phyloP scores from a whole-genome alignment of 2,329 filamentous ascomycete genomes.

The Pseudocercospora vitis region DNA sequence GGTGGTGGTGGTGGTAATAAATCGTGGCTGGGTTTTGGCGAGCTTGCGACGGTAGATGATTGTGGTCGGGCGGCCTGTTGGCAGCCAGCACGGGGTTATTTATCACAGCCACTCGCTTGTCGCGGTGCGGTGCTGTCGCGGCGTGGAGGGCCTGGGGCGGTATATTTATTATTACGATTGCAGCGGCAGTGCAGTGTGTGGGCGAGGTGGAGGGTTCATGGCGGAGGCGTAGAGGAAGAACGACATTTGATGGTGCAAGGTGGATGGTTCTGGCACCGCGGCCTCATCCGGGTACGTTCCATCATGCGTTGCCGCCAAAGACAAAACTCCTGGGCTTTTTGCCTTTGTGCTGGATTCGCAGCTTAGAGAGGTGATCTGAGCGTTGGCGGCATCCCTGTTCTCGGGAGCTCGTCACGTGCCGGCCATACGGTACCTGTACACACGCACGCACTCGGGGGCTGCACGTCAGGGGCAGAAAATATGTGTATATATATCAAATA shows the following conservation, averaged over 20 bases:
- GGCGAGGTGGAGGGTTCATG: neutral
- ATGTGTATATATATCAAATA: no score
- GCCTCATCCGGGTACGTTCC: neutral
- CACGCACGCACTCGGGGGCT: no score
- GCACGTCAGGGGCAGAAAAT: no score
- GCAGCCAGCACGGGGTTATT: neutral
- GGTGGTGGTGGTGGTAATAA: neutral
- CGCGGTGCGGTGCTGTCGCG: neutral
- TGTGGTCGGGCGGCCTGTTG: neutral
- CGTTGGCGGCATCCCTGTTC: no score
- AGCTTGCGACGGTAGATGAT: neutral
- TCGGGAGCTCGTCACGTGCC: no score
- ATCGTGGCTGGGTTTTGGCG: neutral
- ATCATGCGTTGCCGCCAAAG: neutral
- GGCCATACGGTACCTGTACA: no score
- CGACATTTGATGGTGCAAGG: neutral
- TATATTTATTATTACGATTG: neutral
- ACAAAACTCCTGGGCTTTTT: neutral
- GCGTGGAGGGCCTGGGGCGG: neutral
- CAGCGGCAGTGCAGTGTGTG: neutral
- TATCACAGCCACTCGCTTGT: neutral
- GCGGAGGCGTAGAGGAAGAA: neutral
- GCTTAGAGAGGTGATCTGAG: no score
- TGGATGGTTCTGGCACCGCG: conserved; percentile 6
- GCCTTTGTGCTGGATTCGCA: no score